Base-by-base conservation (phyloP, 2,329 filamentous ascomycete genomes). In the Furcasterigmium sp. region DNA sequence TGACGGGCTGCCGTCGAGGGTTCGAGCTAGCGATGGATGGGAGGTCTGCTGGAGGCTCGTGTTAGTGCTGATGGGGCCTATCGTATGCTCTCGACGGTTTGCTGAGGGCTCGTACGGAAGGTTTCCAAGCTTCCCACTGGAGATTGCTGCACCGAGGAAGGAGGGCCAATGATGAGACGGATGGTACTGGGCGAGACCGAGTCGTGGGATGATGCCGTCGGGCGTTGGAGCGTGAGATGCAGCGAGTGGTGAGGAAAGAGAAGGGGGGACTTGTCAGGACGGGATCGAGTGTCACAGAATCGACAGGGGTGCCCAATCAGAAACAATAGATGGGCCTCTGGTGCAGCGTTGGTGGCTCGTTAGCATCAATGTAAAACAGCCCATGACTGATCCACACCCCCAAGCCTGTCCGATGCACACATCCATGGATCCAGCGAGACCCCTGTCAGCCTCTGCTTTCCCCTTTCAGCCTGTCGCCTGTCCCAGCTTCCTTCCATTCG, bases 361-460 rank as follows among this genome's bases (percentile, higher is more conserved):
- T 35, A 43, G 54, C 53, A 56, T 62, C 56, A 62, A 62, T 59
- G 56, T 60, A 60, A 62, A 62, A 62, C 59, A 60, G 41, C 47
- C 57, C 58, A 60, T 53, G 55, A 35, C 38, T 32, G 38, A 40
- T 40, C 38, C 38, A 40, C 38, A 32, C 38, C 26, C 38, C 26
- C 26, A 20, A 30, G 38, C 28, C 26, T 18, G 32, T n/a, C 17
- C 32, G 32, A 35, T 35, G 32, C 32, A 35, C 32, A 35, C 32
- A 15, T 18, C n/a, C 32, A 26, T 7, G 23, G 7, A 26, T 26
- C 23, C 23, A 26, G 11, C 23, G 11, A 11, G 23, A 26, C 23
- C 23, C 23, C 23, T 26, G 23, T 26, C 23, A 26, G 23, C 23
- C 23, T 11, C 11, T 26, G 23, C 23, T 26, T 26, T 26, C 23